Evolutionary conservation across 2,329 filamentous ascomycete genomes (phyloP).

Genomic region (Exophiala dermatitidis): DNA sequence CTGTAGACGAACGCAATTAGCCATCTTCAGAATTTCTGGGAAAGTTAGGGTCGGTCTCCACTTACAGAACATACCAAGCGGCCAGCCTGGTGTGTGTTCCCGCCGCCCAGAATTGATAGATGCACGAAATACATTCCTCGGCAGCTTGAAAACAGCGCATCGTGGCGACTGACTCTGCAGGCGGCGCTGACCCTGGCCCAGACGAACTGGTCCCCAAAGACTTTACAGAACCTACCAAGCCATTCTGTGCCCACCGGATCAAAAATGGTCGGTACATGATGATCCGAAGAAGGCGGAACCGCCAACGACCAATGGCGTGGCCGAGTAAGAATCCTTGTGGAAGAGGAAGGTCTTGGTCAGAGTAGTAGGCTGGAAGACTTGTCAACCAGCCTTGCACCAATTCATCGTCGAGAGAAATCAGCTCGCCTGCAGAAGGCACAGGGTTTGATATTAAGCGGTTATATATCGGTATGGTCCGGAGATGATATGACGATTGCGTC

Average conservation of each 20-base stretch:
- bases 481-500: conserved; percentile 38
- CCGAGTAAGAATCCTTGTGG: conserved; percentile 35
- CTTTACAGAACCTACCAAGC: conserved; percentile 18
- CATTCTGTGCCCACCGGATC: conserved; percentile 27
- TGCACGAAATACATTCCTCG: conserved; percentile 37
- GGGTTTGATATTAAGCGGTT: conserved; percentile 40
- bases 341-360: conserved; percentile 32
- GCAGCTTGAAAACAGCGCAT: conserved; percentile 37
- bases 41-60: too few species aligned
- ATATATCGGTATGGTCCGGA: conserved; percentile 40
- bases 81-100: conserved; percentile 37
- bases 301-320: conserved; percentile 37
- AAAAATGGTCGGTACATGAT: conserved; percentile 40
- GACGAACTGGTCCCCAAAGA: neutral
- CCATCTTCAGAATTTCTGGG: neutral
- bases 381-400: conserved; percentile 39
- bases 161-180: conserved; percentile 35
- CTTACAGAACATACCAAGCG: conserved; percentile 40
- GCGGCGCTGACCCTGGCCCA: conserved; percentile 25
- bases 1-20: conserved; percentile 2
- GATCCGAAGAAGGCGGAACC: conserved; percentile 40
- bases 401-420: conserved; percentile 35
- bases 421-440: conserved; percentile 37
- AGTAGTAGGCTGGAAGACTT: conserved; percentile 37
- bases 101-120: conserved; percentile 37